A percentile compares a stretch with the other conserved stretches of the same genome.
These are phyloP conservation scores for Sporothrix variecibatus DNA, from an alignment of 2,329 filamentous ascomycete species.

Conservation along the genomic window DNA sequence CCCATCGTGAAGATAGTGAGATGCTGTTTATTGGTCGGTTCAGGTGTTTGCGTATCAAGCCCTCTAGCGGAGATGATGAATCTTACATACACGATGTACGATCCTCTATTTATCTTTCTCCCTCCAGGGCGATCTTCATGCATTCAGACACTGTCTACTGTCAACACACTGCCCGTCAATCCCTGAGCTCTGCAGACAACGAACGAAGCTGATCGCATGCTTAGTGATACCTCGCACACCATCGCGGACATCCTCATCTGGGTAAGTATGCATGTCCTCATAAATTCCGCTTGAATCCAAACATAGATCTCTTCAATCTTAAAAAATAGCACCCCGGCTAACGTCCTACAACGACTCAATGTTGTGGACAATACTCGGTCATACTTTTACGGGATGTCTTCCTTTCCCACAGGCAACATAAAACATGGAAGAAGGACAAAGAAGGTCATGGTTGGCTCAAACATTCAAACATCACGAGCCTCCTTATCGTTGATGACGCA, in stretches of 20 bases:
- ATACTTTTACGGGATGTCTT: not conserved
- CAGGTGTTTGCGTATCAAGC: not conserved
- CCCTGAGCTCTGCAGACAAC: not conserved
- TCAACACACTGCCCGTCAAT: not conserved
- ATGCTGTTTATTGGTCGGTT: not conserved
- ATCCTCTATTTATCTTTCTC: not conserved
- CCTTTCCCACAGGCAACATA: not conserved
- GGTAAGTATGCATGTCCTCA: not conserved
- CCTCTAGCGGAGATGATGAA: not conserved
- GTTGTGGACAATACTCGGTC: not conserved
- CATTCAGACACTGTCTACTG: not conserved
- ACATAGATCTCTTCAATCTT: no score
- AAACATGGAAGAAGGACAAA: not conserved
- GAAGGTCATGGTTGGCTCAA: no score
- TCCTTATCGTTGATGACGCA: conserved; percentile 1
- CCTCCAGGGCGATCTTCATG: no score
- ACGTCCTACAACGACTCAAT: not conserved
- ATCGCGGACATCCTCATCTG: not conserved
- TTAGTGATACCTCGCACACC: not conserved
- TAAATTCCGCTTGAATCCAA: no score
- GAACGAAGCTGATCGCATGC: not conserved
- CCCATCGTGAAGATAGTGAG: not conserved
- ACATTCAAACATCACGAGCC: not conserved
- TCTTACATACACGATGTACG: not conserved
- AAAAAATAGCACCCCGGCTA: not conserved